Evolutionary conservation across 169 alveolate genomes (phyloP), one percentile per base, ranked within the genome.

Genomic region (Fabrea salina): DNA sequence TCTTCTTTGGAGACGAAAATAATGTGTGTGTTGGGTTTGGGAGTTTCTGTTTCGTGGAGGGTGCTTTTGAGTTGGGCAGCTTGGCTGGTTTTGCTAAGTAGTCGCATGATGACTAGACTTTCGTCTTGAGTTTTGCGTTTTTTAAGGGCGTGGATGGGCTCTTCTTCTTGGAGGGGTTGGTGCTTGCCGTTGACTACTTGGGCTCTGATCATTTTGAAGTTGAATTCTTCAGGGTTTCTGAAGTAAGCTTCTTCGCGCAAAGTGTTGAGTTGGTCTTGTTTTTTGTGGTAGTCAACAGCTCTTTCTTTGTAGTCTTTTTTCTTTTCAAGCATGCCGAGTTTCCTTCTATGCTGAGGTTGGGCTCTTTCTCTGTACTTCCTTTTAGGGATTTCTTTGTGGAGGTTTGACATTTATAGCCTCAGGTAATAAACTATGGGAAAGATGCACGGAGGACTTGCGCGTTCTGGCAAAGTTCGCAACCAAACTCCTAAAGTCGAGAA

Each of bases 221-320:
- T 85, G 76, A 89, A 89, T 70, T 89, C 94, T 50, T 89, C 94
- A 3, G 94, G 94, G 70, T 85, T 89, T 78, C 88, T 85, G 19
- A 78, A 61, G 16, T 82, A 39, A 0, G 89, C 94, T 35, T 88
- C 82, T 59, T 89, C 94, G 44, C 79, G 71, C 37, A 89, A 79
- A 67, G 77, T 82, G 79, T 77, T 78, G 59, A 85, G 77, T 74
- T 75, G 76, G 43, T 78, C 72, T 71, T 75, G 87, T 76, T 89
- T 85, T 8, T 64, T 53, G 41, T 89, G 91, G 57, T 57, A 80
- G 80, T 89, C 92, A 50, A 80, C 84, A 1, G 94, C 88, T 71
- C 94, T 82, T 47, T 79, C 67, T 82, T 85, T 89, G 72, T 89
- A 89, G 58, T 89, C 94, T 53, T 87, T 53, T 54, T 89, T 82